Evolutionary conservation across 305 asterid species (phyloP).

Genomic region (Fraxinus xanthoxyloides): DNA sequence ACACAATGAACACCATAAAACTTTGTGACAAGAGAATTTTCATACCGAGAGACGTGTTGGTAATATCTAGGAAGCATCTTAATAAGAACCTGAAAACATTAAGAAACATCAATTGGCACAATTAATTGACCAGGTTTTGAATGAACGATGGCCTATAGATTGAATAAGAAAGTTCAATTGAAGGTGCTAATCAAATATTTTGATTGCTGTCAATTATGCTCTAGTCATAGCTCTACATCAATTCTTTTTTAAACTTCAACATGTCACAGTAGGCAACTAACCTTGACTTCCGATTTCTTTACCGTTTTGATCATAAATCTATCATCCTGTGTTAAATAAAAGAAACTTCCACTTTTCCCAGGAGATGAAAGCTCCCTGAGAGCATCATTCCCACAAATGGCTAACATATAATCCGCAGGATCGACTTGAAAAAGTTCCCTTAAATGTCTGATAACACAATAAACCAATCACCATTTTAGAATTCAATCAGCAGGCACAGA

Average conservation of each 20-base stretch:
- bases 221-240: neutral
- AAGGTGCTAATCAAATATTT: neutral
- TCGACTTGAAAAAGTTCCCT: constrained; percentile 92
- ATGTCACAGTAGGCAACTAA: constrained; percentile 46
- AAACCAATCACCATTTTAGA: constrained; percentile 25
- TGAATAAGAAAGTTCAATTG: constrained; percentile 15
- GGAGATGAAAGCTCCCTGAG: constrained; percentile 95
- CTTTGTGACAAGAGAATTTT: constrained; percentile 84
- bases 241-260: neutral
- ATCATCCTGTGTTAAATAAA: constrained; percentile 93
- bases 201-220: neutral
- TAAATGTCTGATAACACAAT: constrained; percentile 54
- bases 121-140: constrained; percentile 14
- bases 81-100: constrained; percentile 74
- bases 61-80: constrained; percentile 93
- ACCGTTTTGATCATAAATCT: constrained; percentile 97
- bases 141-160: neutral
- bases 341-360: constrained; percentile 96
- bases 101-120: constrained; percentile 22
- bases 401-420: constrained; percentile 98
- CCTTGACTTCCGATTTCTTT: constrained; percentile 98
- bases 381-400: constrained; percentile 92
- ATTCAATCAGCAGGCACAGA: constrained; percentile 12
- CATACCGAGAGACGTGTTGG: constrained; percentile 73
- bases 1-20: constrained; percentile 96